A percentile compares a stretch with the other conserved stretches of the same genome.
Conservation (phyloP, 148 eudicot species). For the Amaranthus palmeri region DNA sequence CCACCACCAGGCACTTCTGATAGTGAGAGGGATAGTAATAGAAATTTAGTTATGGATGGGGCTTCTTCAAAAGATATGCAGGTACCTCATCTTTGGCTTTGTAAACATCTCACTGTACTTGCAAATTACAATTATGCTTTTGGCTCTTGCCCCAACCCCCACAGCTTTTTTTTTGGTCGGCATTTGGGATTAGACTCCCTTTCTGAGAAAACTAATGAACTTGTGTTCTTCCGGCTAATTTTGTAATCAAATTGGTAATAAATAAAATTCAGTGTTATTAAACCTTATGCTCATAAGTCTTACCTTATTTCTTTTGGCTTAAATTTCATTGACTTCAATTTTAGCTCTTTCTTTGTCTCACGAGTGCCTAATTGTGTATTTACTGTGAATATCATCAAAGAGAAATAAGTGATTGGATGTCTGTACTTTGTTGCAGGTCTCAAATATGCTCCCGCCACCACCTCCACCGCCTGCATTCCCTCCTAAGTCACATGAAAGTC, state of each 20-base stretch:
- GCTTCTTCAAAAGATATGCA: slow-evolving; percentile 36
- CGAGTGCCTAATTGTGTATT: neutral
- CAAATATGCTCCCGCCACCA: slow-evolving; percentile 60
- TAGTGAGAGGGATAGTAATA: slow-evolving; percentile 42
- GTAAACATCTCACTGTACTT: neutral
- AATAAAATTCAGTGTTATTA: neutral
- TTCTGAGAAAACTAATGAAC: neutral
- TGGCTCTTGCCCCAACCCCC: neutral
- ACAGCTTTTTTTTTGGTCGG: neutral
- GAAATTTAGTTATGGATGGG: slow-evolving; percentile 40
- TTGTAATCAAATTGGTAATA: neutral
- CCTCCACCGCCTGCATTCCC: slow-evolving; percentile 81
- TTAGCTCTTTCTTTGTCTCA: neutral
- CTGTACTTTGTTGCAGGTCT: slow-evolving; percentile 34
- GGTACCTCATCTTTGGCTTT: slow-evolving; percentile 31
- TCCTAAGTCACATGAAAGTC: slow-evolving; percentile 32
- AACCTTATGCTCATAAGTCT: neutral
- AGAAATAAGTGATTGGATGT: neutral
- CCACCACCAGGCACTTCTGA: slow-evolving; percentile 66
- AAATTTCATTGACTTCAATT: neutral
- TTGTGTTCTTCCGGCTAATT: neutral
- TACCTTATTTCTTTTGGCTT: neutral
- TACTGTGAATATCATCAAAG: neutral
- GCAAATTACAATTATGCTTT: neutral
- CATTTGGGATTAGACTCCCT: neutral